Conservation (phyloP, 495 filamentous ascomycete species). For the Penicillium roqueforti region DNA sequence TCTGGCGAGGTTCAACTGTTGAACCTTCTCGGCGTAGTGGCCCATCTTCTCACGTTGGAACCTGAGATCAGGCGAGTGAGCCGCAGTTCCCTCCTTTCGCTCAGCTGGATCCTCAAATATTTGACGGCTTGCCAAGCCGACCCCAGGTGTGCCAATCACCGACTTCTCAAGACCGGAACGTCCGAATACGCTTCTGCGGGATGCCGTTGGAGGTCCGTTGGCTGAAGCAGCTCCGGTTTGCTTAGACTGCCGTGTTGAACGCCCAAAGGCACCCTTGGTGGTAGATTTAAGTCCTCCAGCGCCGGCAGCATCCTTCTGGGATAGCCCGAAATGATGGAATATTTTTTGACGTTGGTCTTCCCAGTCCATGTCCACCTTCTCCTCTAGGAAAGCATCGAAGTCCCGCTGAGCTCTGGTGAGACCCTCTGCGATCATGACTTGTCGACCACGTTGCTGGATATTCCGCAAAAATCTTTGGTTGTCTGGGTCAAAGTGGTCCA, state of each 20-base stretch:
- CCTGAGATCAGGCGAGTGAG: slow-evolving; percentile 59
- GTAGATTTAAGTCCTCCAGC: slow-evolving; percentile 37
- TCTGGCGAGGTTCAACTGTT: slow-evolving; percentile 66
- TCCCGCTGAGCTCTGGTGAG: slow-evolving; percentile 80
- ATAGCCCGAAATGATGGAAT: slow-evolving; percentile 93
- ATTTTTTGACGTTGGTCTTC: slow-evolving; percentile 86
- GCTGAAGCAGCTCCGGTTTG: slow-evolving; percentile 23
- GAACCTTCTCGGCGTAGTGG: slow-evolving; percentile 70
- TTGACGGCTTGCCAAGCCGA: slow-evolving; percentile 49
- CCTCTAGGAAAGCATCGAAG: slow-evolving; percentile 89
- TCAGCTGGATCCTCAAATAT: slow-evolving; percentile 67
- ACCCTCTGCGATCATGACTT: slow-evolving; percentile 86
- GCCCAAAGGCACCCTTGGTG: slow-evolving; percentile 55
- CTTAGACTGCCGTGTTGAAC: slow-evolving; percentile 46
- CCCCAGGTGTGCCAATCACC: slow-evolving; percentile 72
- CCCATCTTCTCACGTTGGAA: slow-evolving; percentile 76
- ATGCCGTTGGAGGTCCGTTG: slow-evolving; percentile 32
- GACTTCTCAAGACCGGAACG: slow-evolving; percentile 69
- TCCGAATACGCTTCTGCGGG: slow-evolving; percentile 64
- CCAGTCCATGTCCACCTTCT: slow-evolving; percentile 93
- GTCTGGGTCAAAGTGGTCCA: slow-evolving; percentile 61
- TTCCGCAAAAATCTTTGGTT: slow-evolving; percentile 77
- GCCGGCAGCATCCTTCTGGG: slow-evolving; percentile 51
- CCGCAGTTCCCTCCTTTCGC: slow-evolving; percentile 36
- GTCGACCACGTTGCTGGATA: slow-evolving; percentile 82